These are phyloP conservation scores for Saccharomyces hybrid DNA, from an alignment of 1,139 yeast species.

Conservation along the genomic window DNA sequence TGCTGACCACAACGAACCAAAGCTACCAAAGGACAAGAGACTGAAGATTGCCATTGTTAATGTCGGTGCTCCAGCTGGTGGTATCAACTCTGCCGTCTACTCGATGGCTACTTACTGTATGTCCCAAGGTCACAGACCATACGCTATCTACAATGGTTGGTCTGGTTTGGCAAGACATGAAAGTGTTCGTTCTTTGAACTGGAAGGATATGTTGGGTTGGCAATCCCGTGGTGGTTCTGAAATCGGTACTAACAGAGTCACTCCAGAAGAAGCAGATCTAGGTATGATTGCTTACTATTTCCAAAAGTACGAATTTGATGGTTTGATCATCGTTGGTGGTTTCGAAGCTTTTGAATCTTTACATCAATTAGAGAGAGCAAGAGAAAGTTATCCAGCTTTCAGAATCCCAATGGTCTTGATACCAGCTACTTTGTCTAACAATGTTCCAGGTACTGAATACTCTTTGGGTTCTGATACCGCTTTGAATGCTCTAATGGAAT, in stretches of 20 bases:
- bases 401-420: slow-evolving; percentile 86
- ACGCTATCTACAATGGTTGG: slow-evolving; percentile 87
- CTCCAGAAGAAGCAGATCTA: slow-evolving; percentile 69
- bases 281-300: slow-evolving; percentile 88
- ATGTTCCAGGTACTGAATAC: slow-evolving; percentile 94
- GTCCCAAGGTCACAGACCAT: slow-evolving; percentile 82
- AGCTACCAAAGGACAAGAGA: slow-evolving; percentile 44
- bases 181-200: slow-evolving; percentile 59
- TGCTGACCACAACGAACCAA: slow-evolving; percentile 52
- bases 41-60: slow-evolving; percentile 70
- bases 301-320: slow-evolving; percentile 78
- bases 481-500: slow-evolving; percentile 77
- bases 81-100: slow-evolving; percentile 86
- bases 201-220: slow-evolving; percentile 91
- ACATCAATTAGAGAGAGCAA: slow-evolving; percentile 67
- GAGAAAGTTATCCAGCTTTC: slow-evolving; percentile 75
- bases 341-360: slow-evolving; percentile 87
- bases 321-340: slow-evolving; percentile 87
- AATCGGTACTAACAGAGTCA: slow-evolving; percentile 84
- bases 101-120: slow-evolving; percentile 88
- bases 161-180: slow-evolving; percentile 83
- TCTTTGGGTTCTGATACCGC: slow-evolving; percentile 91
- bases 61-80: slow-evolving; percentile 97
- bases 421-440: slow-evolving; percentile 96
- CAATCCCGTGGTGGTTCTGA: slow-evolving; percentile 89